Base-by-base conservation (phyloP, 192 early-diverging fungal species). In the Coemansia sp. region DNA sequence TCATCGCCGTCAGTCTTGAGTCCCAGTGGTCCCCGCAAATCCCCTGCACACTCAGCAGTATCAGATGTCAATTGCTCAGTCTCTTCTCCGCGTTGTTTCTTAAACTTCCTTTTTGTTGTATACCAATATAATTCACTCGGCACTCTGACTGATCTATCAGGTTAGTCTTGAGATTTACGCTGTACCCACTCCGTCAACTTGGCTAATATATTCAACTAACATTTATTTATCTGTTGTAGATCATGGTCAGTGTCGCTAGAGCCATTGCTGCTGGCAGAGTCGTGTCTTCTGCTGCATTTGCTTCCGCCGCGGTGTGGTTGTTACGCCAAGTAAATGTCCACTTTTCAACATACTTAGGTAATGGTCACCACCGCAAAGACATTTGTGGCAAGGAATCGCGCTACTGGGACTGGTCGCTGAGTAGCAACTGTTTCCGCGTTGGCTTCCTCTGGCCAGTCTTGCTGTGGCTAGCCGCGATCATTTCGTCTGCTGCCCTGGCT, bases 361-460 rank as follows among this genome's bases (percentile, higher is more conserved):
- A 33, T 3, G 19, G 11, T 9, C 51, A 33, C 29, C 11, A 33
- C 2, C 54, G 31, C 31, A 56, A 56, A 16, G 13, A 16, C 54
- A 35, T 56, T 1, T 56, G 54, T 16, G 31, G 54, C 54, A 56
- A 56, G 7, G 14, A 56, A 17, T 31, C 9, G 11, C 54, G 54
- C 31, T 21, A 39, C 8, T 69, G 68, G 68, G 59, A 34, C 7
- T 69, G 68, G 68, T 59, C 68, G 16, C 31, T 63, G 24, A 36
- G 41, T 24, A 69, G 60, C 50, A 39, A 44, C 27, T 69, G 68
- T 39, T 69, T 63, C 61, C 68, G 68, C 19, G 45, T 36, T 7
- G 60, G 68, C 46, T 54, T 69, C 39, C 45, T 69, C 27, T 69
- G 68, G 68, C 61, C 68, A 0, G 27, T 51, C 0, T 0, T 56